Conservation (phyloP, 2,329 filamentous ascomycete genomes). For the Keithomyces neogunnii region DNA sequence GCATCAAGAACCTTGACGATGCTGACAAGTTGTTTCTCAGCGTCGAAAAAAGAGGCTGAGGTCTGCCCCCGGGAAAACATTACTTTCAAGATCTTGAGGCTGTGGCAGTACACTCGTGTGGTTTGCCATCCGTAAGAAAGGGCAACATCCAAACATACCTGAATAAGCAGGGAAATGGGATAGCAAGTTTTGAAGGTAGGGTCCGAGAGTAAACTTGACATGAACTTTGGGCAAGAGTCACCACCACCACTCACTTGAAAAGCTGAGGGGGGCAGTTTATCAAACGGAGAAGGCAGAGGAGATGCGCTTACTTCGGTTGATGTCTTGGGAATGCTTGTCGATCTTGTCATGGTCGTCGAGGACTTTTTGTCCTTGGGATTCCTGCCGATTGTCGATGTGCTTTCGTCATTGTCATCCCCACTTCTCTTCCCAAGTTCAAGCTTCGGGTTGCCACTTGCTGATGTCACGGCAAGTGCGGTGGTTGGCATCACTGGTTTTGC, state of each 20-base stretch:
- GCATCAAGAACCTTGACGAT: conserved; percentile 73
- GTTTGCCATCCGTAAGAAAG: no score
- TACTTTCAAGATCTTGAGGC: not conserved
- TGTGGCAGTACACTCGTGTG: not conserved
- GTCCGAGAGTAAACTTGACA: conserved; percentile 57
- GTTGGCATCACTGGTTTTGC: not conserved
- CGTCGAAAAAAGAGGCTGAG: conserved; percentile 77
- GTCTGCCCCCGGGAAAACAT: conserved; percentile 41
- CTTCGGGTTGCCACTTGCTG: not conserved
- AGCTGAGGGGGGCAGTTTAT: conserved; percentile 54
- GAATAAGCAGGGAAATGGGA: conserved; percentile 75
- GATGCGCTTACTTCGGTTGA: not conserved
- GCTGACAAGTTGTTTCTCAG: conserved; percentile 58
- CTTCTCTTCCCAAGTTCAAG: not conserved
- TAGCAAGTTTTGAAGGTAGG: conserved; percentile 65
- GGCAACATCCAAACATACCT: conserved; percentile 40
- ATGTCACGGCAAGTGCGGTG: not conserved
- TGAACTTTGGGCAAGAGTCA: conserved; percentile 55
- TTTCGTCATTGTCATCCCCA: not conserved
- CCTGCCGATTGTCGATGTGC: not conserved
- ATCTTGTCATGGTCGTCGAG: not conserved
- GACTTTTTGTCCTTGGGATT: not conserved
- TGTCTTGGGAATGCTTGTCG: not conserved
- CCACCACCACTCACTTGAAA: conserved; percentile 44
- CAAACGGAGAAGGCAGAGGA: conserved; percentile 57